Conservation (phyloP, 352 stramenopile species). For the Phytopythium delawarense region DNA sequence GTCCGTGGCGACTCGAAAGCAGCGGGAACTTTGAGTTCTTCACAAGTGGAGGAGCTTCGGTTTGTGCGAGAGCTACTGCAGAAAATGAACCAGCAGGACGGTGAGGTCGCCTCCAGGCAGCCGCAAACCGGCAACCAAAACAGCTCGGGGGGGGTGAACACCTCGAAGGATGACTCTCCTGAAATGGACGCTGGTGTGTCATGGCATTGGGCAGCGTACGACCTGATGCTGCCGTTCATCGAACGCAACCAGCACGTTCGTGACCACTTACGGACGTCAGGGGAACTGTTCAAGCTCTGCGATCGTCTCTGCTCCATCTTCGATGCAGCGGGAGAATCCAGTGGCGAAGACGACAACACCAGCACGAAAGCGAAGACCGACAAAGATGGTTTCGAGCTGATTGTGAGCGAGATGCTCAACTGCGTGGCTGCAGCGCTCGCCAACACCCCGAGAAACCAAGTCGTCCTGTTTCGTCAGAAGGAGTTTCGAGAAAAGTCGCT, state of each 20-base stretch:
- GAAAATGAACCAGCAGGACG: slow-evolving; percentile 30
- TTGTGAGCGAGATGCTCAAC: slow-evolving; percentile 40
- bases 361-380: neutral
- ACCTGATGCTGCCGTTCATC: slow-evolving; percentile 49
- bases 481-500: slow-evolving; percentile 29
- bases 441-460: slow-evolving; percentile 48
- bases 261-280: slow-evolving; percentile 51
- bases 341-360: neutral
- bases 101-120: neutral
- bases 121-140: neutral
- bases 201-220: slow-evolving; percentile 34
- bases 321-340: neutral
- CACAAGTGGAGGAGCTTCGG: slow-evolving; percentile 31
- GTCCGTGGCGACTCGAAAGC: slow-evolving; percentile 2
- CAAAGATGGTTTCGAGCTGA: slow-evolving; percentile 10
- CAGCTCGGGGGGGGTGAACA: neutral
- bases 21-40: neutral
- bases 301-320: slow-evolving; percentile 26
- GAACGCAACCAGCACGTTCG: slow-evolving; percentile 37
- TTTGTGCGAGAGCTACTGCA: slow-evolving; percentile 43
- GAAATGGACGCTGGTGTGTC: neutral
- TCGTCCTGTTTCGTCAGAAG: slow-evolving; percentile 39
- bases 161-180: neutral
- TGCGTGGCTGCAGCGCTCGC: slow-evolving; percentile 30
- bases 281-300: slow-evolving; percentile 41